Evolutionary conservation across 495 filamentous ascomycete species (phyloP).

Genomic region (Chaetomium cochliodes): DNA sequence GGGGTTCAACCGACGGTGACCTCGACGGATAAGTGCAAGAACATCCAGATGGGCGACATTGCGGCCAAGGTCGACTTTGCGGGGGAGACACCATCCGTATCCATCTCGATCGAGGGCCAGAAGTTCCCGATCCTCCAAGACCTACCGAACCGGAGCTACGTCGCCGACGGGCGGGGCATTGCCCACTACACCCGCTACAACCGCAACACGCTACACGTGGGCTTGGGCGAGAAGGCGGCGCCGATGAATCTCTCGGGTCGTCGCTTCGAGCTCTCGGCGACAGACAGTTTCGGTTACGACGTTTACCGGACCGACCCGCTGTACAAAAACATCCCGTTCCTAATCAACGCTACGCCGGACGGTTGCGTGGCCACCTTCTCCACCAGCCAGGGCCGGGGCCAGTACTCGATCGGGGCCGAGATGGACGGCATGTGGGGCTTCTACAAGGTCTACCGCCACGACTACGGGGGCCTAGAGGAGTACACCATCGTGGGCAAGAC

Average conservation of each 20-base stretch:
- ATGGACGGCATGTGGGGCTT: constrained; percentile 60
- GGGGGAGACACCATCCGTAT: constrained; percentile 4
- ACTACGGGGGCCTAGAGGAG: constrained; percentile 66
- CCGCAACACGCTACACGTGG: constrained; percentile 52
- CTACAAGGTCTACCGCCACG: constrained; percentile 67
- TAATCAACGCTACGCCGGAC: constrained; percentile 60
- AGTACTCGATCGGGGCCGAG: constrained; percentile 60
- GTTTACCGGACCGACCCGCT: constrained; percentile 67
- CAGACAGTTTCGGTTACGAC: constrained; percentile 68
- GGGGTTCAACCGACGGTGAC: not conserved
- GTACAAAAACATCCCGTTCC: constrained; percentile 69
- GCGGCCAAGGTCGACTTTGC: constrained; percentile 4
- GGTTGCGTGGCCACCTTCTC: constrained; percentile 49
- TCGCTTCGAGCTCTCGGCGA: constrained; percentile 62
- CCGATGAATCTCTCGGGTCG: constrained; percentile 70
- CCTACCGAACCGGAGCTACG: constrained; percentile 9
- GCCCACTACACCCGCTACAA: constrained; percentile 14
- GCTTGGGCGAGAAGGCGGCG: constrained; percentile 66
- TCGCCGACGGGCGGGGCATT: not conserved
- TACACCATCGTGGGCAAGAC: constrained; percentile 66
- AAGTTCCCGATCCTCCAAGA: constrained; percentile 11
- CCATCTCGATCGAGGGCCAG: constrained; percentile 11
- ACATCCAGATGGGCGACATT: constrained; percentile 8
- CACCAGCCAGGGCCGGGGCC: constrained; percentile 12
- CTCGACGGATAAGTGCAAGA: constrained; percentile 12